Conservation (phyloP, 495 filamentous ascomycete genomes). For the Neurospora africana region DNA sequence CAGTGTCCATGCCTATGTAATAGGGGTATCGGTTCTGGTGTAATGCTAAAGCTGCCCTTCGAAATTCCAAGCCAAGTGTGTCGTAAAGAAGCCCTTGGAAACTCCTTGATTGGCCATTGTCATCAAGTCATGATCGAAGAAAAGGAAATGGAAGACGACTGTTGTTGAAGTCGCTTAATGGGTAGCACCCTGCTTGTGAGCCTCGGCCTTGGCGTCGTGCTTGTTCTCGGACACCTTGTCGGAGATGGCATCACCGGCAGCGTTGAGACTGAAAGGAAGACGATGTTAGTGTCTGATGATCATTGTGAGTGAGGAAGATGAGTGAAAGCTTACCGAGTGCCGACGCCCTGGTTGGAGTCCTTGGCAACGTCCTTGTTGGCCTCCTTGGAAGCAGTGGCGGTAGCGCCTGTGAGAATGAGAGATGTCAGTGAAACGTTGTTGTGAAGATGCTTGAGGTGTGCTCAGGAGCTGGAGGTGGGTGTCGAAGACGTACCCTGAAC, state of each 20-base stretch:
- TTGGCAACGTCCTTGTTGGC: conserved; percentile 56
- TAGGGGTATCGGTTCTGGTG: neutral
- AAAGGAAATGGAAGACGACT: neutral
- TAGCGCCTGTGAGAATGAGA: conserved; percentile 15
- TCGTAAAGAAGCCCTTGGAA: neutral
- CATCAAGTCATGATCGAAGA: neutral
- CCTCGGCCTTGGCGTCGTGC: conserved; percentile 43
- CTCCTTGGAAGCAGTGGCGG: conserved; percentile 47
- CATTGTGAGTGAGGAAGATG: neutral
- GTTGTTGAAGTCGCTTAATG: conserved; percentile 32
- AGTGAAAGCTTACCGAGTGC: conserved; percentile 36
- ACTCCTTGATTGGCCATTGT: neutral
- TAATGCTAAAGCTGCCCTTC: neutral
- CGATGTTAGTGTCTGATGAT: neutral
- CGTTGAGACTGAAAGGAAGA: conserved; percentile 31
- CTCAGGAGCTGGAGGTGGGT: neutral
- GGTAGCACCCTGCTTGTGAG: conserved; percentile 47
- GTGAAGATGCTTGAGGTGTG: conserved; percentile 1
- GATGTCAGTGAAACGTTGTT: neutral
- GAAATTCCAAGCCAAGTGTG: neutral
- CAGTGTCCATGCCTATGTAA: neutral
- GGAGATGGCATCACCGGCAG: conserved; percentile 43
- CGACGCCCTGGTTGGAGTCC: conserved; percentile 40
- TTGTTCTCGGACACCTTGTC: conserved; percentile 49
- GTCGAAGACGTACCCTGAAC: conserved; percentile 30